Evolutionary conservation across 805 yeast genomes (phyloP), one percentile per base, ranked within the genome.

Genomic region (Candida incommunis): DNA sequence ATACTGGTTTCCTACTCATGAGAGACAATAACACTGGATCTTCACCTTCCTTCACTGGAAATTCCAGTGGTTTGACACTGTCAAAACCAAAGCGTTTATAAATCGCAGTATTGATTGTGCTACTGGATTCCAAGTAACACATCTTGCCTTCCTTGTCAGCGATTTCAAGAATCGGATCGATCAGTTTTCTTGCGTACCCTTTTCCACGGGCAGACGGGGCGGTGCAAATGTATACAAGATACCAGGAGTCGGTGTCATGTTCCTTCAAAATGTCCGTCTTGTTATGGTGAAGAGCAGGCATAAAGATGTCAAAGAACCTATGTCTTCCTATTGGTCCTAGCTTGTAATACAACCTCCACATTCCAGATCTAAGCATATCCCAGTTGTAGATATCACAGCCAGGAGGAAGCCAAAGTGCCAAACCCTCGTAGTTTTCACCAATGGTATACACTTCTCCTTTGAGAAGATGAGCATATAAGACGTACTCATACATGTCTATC

Each of bases 201-300:
- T 72, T 72, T 44, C 82, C 81, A 54, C 77, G 64, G 62, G 76
- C 76, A 35, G 67, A 57, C 4, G 79, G 78, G 40, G 72, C 62
- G 22, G 77, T 74, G 37, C 80, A 80, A 44, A 76, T 65, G 55
- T 76, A 80, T 41, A 72, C 67, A 49, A 76, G 63, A 55, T 76
- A 76, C 80, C 81, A 76, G 44, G 74, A 59, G 40, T 63, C 56
- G 41, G 59, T 60, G 42, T 57, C 60, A 16, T 63, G 62, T 3
- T 66, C 65, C 22, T 68, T 67, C 43, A 76, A 58, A 15, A 71
- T 71, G 18, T 66, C 65, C 18, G 43, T 40, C 49, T 75, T 66
- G 44, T 67, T 69, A 26, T 67, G 59, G 26, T 62, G 66, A 51
- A 76, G 65, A 43, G 68, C 63, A 27, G 71, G 69, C 50, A 67